Evolutionary conservation across 2,329 filamentous ascomycete genomes (phyloP).

Genomic region (Diaporthe citrichinensis): DNA sequence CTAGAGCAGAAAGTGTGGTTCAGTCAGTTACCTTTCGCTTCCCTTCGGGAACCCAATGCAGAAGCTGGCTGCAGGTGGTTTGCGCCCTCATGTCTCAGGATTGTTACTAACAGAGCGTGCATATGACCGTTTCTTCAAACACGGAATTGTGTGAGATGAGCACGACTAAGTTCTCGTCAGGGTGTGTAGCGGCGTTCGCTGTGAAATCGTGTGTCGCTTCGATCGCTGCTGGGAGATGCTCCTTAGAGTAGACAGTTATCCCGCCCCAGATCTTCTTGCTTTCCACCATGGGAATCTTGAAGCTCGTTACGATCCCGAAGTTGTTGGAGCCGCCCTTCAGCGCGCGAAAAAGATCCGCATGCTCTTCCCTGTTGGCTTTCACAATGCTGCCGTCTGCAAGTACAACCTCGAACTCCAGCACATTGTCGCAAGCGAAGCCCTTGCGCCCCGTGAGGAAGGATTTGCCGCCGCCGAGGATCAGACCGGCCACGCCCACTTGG

Average conservation of each 20-base stretch:
- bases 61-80: background rate
- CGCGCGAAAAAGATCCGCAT: conserved; percentile 44
- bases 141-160: background rate
- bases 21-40: background rate
- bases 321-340: conserved; percentile 62
- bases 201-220: conserved; percentile 33
- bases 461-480: conserved; percentile 16
- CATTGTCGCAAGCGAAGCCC: conserved; percentile 24
- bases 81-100: background rate
- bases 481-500: conserved; percentile 4
- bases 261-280: conserved; percentile 46
- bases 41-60: background rate
- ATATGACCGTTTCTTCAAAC: conserved; percentile 10
- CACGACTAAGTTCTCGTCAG: background rate
- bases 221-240: conserved; percentile 37
- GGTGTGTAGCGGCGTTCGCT: background rate
- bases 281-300: conserved; percentile 42
- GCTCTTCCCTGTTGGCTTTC: background rate
- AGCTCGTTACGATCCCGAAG: conserved; percentile 54
- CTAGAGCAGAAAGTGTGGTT: background rate
- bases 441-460: background rate
- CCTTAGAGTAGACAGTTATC: conserved; percentile 42
- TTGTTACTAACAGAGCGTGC: background rate
- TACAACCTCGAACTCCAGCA: conserved; percentile 27
- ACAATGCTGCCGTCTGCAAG: conserved; percentile 20